Evolutionary conservation across 2,329 filamentous ascomycete genomes (phyloP).

Genomic region (Dactylellina leptospora): DNA sequence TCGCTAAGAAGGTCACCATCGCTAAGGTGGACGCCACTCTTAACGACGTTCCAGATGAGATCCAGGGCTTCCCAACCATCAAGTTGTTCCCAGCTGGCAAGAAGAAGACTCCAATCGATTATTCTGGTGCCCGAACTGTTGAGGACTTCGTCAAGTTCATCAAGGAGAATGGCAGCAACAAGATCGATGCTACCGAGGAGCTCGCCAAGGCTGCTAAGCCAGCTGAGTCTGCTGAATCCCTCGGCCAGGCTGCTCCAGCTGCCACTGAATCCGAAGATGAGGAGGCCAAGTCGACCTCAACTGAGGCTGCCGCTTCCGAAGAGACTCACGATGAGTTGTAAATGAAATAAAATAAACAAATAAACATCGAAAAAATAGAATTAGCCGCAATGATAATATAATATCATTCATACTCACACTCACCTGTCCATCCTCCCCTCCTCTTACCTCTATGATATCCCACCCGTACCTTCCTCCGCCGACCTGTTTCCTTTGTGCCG

Average conservation of each 20-base stretch:
- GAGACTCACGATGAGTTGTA: slow-evolving; percentile 52
- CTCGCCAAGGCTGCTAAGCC: slow-evolving; percentile 63
- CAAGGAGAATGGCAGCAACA: slow-evolving; percentile 92
- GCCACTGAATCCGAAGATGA: slow-evolving; percentile 48
- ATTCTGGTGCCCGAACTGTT: slow-evolving; percentile 84
- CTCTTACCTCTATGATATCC: slow-evolving; percentile 30
- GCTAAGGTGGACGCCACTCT: slow-evolving; percentile 95
- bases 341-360: slow-evolving; percentile 42
- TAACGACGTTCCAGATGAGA: slow-evolving; percentile 97
- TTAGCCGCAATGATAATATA: not conserved
- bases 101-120: slow-evolving; percentile 85
- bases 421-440: slow-evolving; percentile 2
- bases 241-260: slow-evolving; percentile 59
- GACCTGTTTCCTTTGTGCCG: slow-evolving; percentile 44
- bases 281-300: slow-evolving; percentile 60
- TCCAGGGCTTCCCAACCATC: slow-evolving; percentile 98
- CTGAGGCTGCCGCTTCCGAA: slow-evolving; percentile 21
- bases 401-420: slow-evolving; percentile 3
- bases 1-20: slow-evolving; percentile 79
- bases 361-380: slow-evolving; percentile 14
- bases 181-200: slow-evolving; percentile 68
- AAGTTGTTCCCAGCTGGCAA: slow-evolving; percentile 93
- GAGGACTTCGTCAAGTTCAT: slow-evolving; percentile 93
- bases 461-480: slow-evolving; percentile 21
- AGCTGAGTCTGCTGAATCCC: slow-evolving; percentile 66